phyloP scores from a whole-genome alignment of 176 grass and related monocot species.

The Hyparrhenia diplandra region DNA sequence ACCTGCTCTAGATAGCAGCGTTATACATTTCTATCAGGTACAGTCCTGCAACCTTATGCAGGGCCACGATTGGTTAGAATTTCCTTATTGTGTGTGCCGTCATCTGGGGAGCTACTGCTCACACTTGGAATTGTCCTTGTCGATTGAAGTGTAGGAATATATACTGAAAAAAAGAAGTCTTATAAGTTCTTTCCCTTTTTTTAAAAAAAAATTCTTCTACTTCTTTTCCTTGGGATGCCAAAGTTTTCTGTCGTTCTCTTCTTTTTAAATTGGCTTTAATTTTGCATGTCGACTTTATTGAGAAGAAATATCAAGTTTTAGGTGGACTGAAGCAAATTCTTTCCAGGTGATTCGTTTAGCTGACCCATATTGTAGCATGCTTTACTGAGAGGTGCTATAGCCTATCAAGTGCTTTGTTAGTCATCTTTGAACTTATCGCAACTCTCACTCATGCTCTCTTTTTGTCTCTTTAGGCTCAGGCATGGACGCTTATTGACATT shows the following conservation, averaged over 20 bases:
- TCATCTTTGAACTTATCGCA: conserved; percentile 34
- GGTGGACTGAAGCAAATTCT: background rate
- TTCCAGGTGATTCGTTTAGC: conserved; percentile 2
- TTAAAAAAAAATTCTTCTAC: background rate
- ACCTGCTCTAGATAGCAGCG: conserved; percentile 11
- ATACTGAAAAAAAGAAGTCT: background rate
- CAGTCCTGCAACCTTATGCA: conserved; percentile 8
- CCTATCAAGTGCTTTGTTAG: background rate
- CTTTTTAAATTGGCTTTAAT: background rate
- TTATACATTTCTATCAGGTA: conserved; percentile 31
- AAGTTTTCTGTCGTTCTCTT: background rate
- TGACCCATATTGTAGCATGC: background rate
- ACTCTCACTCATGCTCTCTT: background rate
- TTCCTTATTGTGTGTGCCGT: background rate
- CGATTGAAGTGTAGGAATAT: conserved; percentile 4
- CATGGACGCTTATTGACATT: background rate
- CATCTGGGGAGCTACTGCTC: conserved; percentile 1
- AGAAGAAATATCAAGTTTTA: background rate
- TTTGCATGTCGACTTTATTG: background rate
- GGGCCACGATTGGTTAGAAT: background rate
- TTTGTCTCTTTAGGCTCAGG: conserved; percentile 32
- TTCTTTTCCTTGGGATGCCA: background rate
- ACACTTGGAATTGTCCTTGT: background rate
- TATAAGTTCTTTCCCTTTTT: background rate
- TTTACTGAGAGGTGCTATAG: conserved; percentile 15